Base-by-base conservation (phyloP, 805 yeast genomes). In the Nakazawaea populi region DNA sequence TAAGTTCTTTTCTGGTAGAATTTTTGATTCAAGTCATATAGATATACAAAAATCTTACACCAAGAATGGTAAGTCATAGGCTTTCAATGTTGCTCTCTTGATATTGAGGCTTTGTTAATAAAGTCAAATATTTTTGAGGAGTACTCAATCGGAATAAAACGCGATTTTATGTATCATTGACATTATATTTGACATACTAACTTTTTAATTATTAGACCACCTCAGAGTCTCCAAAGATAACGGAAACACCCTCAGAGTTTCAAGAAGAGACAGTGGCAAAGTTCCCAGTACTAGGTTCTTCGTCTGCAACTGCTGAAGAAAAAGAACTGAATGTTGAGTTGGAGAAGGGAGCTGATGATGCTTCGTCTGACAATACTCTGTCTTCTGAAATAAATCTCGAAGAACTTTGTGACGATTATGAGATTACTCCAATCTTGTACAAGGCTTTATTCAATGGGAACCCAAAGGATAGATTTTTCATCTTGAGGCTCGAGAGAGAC, bases 401-500 rank as follows among this genome's bases (percentile, higher is more conserved):
- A 7, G 44, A 46, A 40, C 57, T 60, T 28, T 54, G 55, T 44
- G 60, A 60, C 14, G 57, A 58, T 12, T 52, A 43, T 40, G 47
- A 46, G 10, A 54, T 54, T 8, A 54, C 55, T 9, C 54, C 56
- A 8, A 54, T 54, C 32, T 43, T 56, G 36, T 56, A 54, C 42
- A 54, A 45, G 14, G 80, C 81, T 1, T 60, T 78, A 5, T 69
- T 68, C 53, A 71, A 70, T 49, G 56, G 53, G 4, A 55, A 55
- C 31, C 64, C 70, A 8, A 70, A 69, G 36, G 84, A 79, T 61
- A 69, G 83, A 41, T 66, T 62, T 47, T 80, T 81, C 59, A 67
- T 82, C 10, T 59, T 78, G 6, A 66, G 72, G 11, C 60, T 80
- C 49, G 88, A 82, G 54, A 61, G 67, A 28, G 73, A 75, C 49